phyloP scores from a whole-genome alignment of 345 rosid genomes.

The Viola odorata region DNA sequence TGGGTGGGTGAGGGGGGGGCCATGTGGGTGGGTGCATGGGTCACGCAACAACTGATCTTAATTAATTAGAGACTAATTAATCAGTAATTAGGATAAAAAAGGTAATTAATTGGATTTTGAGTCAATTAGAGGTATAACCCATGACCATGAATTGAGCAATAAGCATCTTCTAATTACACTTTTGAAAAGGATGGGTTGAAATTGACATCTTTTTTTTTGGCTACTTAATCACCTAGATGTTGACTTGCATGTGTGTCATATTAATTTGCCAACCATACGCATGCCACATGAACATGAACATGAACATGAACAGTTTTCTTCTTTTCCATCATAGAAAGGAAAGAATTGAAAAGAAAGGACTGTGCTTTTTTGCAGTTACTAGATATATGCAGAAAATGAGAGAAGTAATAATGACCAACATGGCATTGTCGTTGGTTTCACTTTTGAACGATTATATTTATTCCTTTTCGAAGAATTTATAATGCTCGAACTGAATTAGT shows the following conservation, averaged over 20 bases:
- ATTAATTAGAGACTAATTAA: not conserved
- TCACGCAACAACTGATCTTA: not conserved
- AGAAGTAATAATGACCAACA: no score
- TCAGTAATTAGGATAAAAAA: not conserved
- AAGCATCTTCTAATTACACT: conserved; percentile 31
- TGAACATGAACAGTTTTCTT: not conserved
- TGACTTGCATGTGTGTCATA: conserved; percentile 31
- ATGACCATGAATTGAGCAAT: conserved; percentile 15
- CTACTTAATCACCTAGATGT: conserved; percentile 23
- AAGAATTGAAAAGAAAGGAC: no score
- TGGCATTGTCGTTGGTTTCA: no score
- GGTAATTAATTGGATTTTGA: conserved; percentile 1
- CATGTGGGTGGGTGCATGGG: conserved; percentile 19
- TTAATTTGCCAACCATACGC: not conserved
- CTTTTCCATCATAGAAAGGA: no score
- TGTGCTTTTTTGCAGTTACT: no score
- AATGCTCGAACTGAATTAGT: no score
- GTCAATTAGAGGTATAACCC: conserved; percentile 18
- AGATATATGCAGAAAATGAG: no score
- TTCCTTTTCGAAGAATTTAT: no score
- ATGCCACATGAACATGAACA: conserved; percentile 27
- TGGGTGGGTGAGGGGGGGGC: conserved; percentile 24
- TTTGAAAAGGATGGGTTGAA: conserved; percentile 16
- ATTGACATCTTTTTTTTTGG: conserved; percentile 14
- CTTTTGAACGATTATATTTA: no score